Conservation (phyloP, 371 early-diverging fungal species). For the Mortierella sp. region DNA sequence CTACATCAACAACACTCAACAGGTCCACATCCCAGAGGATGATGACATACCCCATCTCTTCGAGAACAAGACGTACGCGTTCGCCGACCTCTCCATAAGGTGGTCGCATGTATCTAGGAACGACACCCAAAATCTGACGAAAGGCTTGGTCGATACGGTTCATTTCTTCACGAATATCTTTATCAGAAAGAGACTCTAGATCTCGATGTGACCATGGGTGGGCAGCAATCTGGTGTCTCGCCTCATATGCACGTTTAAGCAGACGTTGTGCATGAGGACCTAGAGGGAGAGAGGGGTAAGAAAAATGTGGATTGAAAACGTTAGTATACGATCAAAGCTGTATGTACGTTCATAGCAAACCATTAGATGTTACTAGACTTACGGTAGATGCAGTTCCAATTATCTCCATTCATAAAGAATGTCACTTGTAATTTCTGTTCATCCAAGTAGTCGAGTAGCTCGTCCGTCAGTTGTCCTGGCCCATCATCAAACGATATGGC, state of each 20-base stretch:
- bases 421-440: slow-evolving; percentile 61
- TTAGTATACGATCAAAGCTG: no score
- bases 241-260: slow-evolving; percentile 56
- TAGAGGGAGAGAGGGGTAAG: slow-evolving; percentile 2
- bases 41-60: slow-evolving; percentile 61
- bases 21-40: slow-evolving; percentile 68
- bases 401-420: slow-evolving; percentile 72
- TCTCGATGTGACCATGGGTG: slow-evolving; percentile 70
- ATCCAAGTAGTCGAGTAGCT: slow-evolving; percentile 58
- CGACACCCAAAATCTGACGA: slow-evolving; percentile 61
- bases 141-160: slow-evolving; percentile 61
- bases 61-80: slow-evolving; percentile 62
- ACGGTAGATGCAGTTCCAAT: slow-evolving; percentile 58
- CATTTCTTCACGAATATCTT: slow-evolving; percentile 50
- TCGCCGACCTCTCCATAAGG: slow-evolving; percentile 67
- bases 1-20: neutral
- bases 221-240: slow-evolving; percentile 67
- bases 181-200: slow-evolving; percentile 32
- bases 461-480: slow-evolving; percentile 61
- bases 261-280: slow-evolving; percentile 38
- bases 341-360: no score
- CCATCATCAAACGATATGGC: slow-evolving; percentile 74
- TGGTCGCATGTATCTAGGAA: slow-evolving; percentile 70
- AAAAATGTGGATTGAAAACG: slow-evolving; percentile 1
- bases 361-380: slow-evolving; percentile 9